Percentiles rank a stretch among this genome's conserved stretches.
phyloP scores from a whole-genome alignment of 768 basidiomycete genomes.

The Lactifluus hygrophoroides region DNA sequence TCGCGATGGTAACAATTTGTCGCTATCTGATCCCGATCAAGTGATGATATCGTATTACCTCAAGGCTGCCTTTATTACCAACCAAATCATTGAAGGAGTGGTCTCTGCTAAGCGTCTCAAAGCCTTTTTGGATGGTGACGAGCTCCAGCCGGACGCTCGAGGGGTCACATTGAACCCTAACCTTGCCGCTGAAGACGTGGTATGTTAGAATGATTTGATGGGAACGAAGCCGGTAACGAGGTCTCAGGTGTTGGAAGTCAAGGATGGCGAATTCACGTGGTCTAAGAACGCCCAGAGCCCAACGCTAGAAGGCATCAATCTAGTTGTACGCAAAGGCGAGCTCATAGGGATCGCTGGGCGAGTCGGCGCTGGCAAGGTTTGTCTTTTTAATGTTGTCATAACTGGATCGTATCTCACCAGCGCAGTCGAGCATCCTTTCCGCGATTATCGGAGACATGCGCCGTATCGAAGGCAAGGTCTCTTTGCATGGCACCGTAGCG shows the following conservation, averaged over 20 bases:
- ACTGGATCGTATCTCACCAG: conserved; percentile 5
- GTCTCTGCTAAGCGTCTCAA: conserved; percentile 78
- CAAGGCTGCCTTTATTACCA: conserved; percentile 63
- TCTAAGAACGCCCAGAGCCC: conserved; percentile 43
- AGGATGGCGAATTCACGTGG: conserved; percentile 80
- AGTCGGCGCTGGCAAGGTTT: conserved; percentile 85
- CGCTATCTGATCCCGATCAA: neutral
- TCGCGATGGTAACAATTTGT: conserved; percentile 55
- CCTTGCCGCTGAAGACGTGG: conserved; percentile 54
- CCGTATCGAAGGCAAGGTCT: conserved; percentile 62
- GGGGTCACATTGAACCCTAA: conserved; percentile 36
- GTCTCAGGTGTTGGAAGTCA: conserved; percentile 53
- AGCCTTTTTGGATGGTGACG: conserved; percentile 64
- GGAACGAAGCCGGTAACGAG: neutral
- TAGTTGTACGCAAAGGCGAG: conserved; percentile 75
- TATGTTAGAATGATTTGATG: conserved; percentile 22
- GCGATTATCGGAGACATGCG: conserved; percentile 87
- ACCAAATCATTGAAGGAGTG: conserved; percentile 76
- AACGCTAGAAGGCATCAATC: conserved; percentile 67
- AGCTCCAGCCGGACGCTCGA: conserved; percentile 76
- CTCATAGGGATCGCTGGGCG: conserved; percentile 79
- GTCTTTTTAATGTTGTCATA: conserved; percentile 14
- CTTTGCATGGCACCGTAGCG: conserved; percentile 59
- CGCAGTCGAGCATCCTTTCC: conserved; percentile 61
- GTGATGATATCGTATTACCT: neutral